Evolutionary conservation across 1,284 basidiomycete species (phyloP).

Genomic region (Cryptococcus sp.): DNA sequence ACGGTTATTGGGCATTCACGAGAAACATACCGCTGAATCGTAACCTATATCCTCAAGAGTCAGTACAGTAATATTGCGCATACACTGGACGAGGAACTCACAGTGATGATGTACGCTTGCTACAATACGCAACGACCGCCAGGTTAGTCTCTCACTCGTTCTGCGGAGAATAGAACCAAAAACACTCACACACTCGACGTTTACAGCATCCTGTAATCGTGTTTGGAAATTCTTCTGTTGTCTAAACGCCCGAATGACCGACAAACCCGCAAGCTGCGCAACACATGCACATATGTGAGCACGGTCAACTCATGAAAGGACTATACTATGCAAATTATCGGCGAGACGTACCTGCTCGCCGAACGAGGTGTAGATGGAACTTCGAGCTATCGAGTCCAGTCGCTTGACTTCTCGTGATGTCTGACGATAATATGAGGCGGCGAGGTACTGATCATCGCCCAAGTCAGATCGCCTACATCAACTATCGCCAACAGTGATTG

Average conservation of each 20-base stretch:
- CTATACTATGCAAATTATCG: neutral
- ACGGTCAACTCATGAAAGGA: neutral
- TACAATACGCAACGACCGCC: neutral
- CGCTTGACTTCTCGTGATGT: conserved; percentile 38
- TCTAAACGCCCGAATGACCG: conserved; percentile 31
- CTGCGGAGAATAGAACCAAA: no score
- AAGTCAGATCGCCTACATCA: conserved; percentile 1
- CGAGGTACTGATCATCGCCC: conserved; percentile 10
- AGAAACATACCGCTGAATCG: conserved; percentile 15
- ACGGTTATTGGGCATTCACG: no score
- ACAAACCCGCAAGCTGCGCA: conserved; percentile 22
- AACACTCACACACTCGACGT: conserved; percentile 20
- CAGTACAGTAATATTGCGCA: no score
- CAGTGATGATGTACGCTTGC: conserved; percentile 28
- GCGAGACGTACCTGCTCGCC: conserved; percentile 27
- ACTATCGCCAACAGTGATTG: no score
- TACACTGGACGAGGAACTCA: conserved; percentile 2
- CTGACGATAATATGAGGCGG: conserved; percentile 26
- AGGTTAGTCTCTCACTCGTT: neutral
- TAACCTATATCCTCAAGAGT: conserved; percentile 3
- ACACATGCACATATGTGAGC: no score
- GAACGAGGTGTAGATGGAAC: conserved; percentile 33
- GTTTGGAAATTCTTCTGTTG: conserved; percentile 22
- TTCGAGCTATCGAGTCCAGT: conserved; percentile 31
- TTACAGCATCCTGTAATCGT: conserved; percentile 17